Percentiles rank a stretch among this genome's conserved stretches.
Conservation (phyloP, 805 yeast species). For the Candida germanica region DNA sequence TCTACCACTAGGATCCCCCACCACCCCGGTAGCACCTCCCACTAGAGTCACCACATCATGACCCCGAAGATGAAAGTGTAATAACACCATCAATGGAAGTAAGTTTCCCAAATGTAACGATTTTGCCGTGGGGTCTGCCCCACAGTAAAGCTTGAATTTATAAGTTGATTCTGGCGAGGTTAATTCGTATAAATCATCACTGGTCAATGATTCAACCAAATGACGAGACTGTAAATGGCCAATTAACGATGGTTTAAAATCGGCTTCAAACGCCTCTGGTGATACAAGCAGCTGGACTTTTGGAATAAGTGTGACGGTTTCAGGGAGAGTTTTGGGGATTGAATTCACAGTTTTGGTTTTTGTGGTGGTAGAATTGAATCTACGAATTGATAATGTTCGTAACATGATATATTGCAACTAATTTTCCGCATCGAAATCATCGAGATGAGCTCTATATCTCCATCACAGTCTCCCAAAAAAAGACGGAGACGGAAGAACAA, state of each 20-base stretch:
- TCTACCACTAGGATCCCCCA: slow-evolving; percentile 97
- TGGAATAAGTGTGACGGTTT: slow-evolving; percentile 39
- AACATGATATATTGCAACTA: too few species aligned
- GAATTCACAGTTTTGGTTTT: too few species aligned
- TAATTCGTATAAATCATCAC: slow-evolving; percentile 33
- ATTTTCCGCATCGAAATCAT: too few species aligned
- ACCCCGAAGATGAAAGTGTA: slow-evolving; percentile 83
- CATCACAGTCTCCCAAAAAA: neutral
- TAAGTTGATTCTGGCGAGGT: slow-evolving; percentile 25
- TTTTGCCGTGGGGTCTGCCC: slow-evolving; percentile 93
- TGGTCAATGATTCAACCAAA: slow-evolving; percentile 37
- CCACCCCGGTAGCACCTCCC: slow-evolving; percentile 94
- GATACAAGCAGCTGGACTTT: slow-evolving; percentile 25
- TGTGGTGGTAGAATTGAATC: too few species aligned
- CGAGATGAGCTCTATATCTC: too few species aligned
- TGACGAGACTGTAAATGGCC: slow-evolving; percentile 35
- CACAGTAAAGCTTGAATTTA: slow-evolving; percentile 71
- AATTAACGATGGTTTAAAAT: slow-evolving; percentile 28
- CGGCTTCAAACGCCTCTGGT: slow-evolving; percentile 18
- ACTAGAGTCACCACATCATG: slow-evolving; percentile 80
- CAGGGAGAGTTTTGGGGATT: too few species aligned
- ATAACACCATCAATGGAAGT: slow-evolving; percentile 77
- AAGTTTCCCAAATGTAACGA: slow-evolving; percentile 91
- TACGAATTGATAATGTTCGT: too few species aligned
- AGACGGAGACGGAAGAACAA: slow-evolving; percentile 1